Conservation (phyloP, 208 protist genomes). For the Leishmania arabica region DNA sequence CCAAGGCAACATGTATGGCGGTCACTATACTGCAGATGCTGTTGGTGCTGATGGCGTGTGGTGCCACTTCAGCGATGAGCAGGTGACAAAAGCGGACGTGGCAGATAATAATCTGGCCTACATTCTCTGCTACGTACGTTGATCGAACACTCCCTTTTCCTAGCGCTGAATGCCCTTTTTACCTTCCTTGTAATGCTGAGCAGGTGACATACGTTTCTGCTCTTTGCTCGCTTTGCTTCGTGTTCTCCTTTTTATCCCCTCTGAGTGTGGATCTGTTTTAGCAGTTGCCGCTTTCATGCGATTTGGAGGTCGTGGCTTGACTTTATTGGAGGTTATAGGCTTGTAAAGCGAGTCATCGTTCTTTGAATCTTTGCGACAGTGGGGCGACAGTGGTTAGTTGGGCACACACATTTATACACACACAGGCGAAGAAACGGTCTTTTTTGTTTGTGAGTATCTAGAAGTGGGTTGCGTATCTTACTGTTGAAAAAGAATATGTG, state of each 20-base stretch:
- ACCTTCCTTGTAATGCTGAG: background rate
- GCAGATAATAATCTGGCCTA: slow-evolving; percentile 73
- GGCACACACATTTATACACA: background rate
- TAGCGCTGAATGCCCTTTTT: background rate
- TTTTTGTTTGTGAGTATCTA: background rate
- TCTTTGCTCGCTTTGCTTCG: background rate
- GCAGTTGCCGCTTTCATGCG: background rate
- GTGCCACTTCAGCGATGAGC: slow-evolving; percentile 86
- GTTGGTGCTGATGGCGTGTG: slow-evolving; percentile 65
- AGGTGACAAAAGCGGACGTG: slow-evolving; percentile 31
- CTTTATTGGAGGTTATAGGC: background rate
- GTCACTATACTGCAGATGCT: slow-evolving; percentile 91
- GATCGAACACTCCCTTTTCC: background rate
- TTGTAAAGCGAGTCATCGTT: background rate
- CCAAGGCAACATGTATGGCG: slow-evolving; percentile 88
- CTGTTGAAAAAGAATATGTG: background rate
- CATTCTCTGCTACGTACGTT: slow-evolving; percentile 77
- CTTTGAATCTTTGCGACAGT: background rate
- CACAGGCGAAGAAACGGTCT: background rate
- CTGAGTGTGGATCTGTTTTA: slow-evolving; percentile 7
- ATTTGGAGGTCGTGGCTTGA: background rate
- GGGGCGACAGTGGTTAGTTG: background rate
- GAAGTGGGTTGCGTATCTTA: background rate
- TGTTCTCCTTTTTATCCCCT: background rate
- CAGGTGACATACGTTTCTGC: slow-evolving; percentile 17